A percentile compares a stretch with the other conserved stretches of the same genome.
phyloP scores from a whole-genome alignment of 305 asterid species.

The Solanum hybrid region DNA sequence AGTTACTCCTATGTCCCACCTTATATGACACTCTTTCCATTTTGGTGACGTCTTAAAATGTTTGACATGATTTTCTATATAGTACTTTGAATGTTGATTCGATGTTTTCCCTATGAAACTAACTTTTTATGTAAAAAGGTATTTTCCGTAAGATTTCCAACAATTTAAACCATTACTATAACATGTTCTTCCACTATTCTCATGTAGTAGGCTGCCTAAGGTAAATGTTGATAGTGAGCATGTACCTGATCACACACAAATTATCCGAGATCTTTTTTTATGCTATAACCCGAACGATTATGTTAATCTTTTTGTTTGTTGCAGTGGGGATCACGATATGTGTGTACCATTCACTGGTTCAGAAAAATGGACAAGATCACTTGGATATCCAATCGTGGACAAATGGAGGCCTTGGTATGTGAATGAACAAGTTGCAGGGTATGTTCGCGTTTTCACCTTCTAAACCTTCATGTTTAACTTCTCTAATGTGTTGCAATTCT shows the following conservation, averaged over 20 bases:
- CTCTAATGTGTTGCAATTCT: background rate
- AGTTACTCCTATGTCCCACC: background rate
- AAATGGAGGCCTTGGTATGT: constrained; percentile 77
- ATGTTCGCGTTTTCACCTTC: constrained; percentile 11
- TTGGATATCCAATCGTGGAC: constrained; percentile 58
- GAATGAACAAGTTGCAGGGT: constrained; percentile 69
- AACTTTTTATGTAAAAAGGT: too few relatives aligned
- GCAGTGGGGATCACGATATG: constrained; percentile 94
- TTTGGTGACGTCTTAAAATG: background rate
- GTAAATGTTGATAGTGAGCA: background rate
- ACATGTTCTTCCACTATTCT: background rate
- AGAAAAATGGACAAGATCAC: constrained; percentile 74
- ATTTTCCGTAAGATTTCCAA: too few relatives aligned
- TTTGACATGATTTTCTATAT: background rate
- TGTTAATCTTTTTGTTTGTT: background rate
- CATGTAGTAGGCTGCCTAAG: background rate
- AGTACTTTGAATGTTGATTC: rapidly evolving
- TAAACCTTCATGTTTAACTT: background rate
- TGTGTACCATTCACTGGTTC: constrained; percentile 81
- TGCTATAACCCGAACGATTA: background rate
- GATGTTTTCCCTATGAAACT: background rate
- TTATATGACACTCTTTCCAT: background rate
- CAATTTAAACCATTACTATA: too few relatives aligned
- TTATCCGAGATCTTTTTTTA: background rate
- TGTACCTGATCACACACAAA: background rate